Evolutionary conservation across 1,284 basidiomycete species (phyloP).

Genomic region (Pseudozyma sp.): DNA sequence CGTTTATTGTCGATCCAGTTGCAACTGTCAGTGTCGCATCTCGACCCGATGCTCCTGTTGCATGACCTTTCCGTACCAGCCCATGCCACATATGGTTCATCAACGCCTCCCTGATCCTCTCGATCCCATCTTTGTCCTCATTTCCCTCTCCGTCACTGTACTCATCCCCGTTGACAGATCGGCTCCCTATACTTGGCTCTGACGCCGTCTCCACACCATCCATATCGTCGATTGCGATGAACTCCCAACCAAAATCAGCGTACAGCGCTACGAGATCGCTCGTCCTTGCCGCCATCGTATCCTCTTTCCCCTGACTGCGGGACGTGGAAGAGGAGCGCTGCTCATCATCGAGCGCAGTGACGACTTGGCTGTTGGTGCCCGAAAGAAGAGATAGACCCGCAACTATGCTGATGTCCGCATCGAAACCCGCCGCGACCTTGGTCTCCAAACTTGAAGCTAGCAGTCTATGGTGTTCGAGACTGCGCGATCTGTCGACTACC

Average conservation of each 20-base stretch:
- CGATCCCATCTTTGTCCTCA: conserved; percentile 48
- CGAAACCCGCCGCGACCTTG: conserved; percentile 22
- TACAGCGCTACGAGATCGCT: conserved; percentile 54
- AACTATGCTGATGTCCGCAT: conserved; percentile 42
- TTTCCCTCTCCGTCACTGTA: conserved; percentile 24
- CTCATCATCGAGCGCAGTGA: conserved; percentile 22
- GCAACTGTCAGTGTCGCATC: background rate
- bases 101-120: conserved; percentile 56
- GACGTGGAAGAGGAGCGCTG: background rate
- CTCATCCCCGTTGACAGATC: conserved; percentile 13
- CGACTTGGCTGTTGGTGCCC: conserved; percentile 8
- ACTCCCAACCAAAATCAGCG: conserved; percentile 60
- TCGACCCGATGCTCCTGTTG: background rate
- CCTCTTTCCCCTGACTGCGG: background rate
- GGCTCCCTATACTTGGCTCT: background rate
- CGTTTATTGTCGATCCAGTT: background rate
- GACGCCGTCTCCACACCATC: conserved; percentile 7
- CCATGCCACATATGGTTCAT: conserved; percentile 60
- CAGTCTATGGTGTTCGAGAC: conserved; percentile 24
- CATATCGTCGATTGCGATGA: conserved; percentile 48
- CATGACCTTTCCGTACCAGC: conserved; percentile 40
- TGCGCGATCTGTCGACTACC: conserved; percentile 32
- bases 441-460: conserved; percentile 21
- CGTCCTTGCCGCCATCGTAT: conserved; percentile 4
- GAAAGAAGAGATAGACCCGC: conserved; percentile 30